Evolutionary conservation across 2,329 filamentous ascomycete species (phyloP), one percentile per base, ranked within the genome.

Genomic region (Pestalotiopsis sp.): DNA sequence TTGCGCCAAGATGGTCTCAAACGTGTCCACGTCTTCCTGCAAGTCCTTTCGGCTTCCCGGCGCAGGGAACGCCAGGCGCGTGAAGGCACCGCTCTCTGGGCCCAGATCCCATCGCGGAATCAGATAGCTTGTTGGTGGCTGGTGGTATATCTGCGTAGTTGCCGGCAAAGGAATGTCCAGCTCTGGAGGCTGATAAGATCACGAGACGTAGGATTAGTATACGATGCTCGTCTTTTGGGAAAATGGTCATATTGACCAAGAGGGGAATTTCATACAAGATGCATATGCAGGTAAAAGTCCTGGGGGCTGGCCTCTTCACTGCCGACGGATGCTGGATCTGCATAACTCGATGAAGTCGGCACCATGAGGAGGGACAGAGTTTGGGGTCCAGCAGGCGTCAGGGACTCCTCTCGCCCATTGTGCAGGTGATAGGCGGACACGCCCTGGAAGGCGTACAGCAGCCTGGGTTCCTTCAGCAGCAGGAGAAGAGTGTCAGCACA

Each of bases 1-100:
- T 82, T 98, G 94, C n/a, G 95, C 95, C 64, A 98, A 86, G 72
- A 98, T 98, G 3, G 95, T 98, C 84, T 98, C 95, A 76, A 98
- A 98, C 0, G 95, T 98, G 78, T 98, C 94, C 57, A 97, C 86
- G 79, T 98, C 95, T 78, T 98, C 95, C 79, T 98, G 94, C 1
- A 93, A 88, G 31, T 93, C 91, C 41, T 88, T 85, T 41, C 93
- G 90, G 70, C 85, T 90, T 23, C 93, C 93, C 27, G 92, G 83
- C 2, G 86, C 79, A 0, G 95, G 95, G 73, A 99, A 98, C 78
- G 98, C 92, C 77, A 99, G 94, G 68, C 94, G 88, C 23, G 95
- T 98, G 78, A 98, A 98, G 20, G 94, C 93, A 69, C 94, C 95
- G 72, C 91, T 92, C 68, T 96, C 93, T 1, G 92, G 93, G 3